These are phyloP conservation scores for Trichoderma asperelloides DNA, from an alignment of 495 filamentous ascomycete species.

Conservation along the genomic window DNA sequence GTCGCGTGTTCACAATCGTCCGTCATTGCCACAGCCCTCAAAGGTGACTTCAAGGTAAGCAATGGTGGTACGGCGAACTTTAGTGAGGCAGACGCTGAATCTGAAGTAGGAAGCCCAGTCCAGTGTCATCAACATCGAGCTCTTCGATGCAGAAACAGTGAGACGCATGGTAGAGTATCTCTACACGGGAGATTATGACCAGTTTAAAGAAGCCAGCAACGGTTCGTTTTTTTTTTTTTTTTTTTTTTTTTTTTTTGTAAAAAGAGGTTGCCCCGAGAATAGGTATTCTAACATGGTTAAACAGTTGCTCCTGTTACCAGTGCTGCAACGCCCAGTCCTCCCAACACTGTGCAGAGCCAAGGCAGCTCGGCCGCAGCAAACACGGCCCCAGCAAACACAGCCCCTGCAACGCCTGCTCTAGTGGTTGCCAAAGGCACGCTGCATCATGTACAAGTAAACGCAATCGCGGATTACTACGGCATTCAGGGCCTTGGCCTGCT, in stretches of 20 bases:
- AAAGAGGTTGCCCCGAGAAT: too few relatives aligned
- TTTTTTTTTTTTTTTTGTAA: too few relatives aligned
- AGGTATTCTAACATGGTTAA: background rate
- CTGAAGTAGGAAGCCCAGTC: background rate
- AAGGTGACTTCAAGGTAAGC: slow-evolving; percentile 6
- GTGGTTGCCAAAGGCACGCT: background rate
- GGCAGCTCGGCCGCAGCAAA: background rate
- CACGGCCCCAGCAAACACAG: background rate
- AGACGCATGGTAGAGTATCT: slow-evolving; percentile 14
- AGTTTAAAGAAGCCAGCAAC: background rate
- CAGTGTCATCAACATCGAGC: background rate
- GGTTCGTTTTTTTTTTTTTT: background rate
- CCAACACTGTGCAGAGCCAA: background rate
- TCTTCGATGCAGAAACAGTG: slow-evolving; percentile 4
- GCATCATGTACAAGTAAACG: background rate
- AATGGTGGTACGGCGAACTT: background rate
- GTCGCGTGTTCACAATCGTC: slow-evolving; percentile 15
- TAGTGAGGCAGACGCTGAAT: background rate
- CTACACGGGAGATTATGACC: slow-evolving; percentile 14
- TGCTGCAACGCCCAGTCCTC: background rate
- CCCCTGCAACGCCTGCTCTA: background rate
- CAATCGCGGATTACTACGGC: slow-evolving; percentile 1
- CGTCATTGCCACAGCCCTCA: slow-evolving; percentile 12
- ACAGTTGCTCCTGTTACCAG: background rate
- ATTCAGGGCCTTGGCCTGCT: background rate